Conservation (phyloP, 805 yeast genomes). For the Candida palmyrensis region DNA sequence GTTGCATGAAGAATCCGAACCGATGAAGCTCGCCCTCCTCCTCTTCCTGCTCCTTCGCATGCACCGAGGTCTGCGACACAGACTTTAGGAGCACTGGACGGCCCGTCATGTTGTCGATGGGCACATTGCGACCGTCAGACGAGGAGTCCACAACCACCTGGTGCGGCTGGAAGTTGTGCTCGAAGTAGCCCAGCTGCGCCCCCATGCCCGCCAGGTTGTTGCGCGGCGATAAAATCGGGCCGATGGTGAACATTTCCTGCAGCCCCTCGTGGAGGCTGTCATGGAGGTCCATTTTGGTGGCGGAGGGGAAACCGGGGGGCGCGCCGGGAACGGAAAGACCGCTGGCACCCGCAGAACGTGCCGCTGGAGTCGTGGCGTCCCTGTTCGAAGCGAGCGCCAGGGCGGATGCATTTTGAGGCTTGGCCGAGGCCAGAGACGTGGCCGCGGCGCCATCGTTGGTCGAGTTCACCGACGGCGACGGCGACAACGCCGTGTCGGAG, state of each 20-base stretch:
- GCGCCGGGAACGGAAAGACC: no score
- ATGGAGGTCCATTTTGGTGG: conserved; percentile 4
- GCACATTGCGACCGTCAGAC: conserved; percentile 44
- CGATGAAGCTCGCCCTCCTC: conserved; percentile 92
- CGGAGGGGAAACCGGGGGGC: not conserved
- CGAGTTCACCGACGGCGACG: conserved; percentile 15
- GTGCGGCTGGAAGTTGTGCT: conserved; percentile 50
- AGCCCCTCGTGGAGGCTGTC: conserved; percentile 45
- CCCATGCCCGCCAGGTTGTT: conserved; percentile 20
- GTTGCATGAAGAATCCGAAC: conserved; percentile 78
- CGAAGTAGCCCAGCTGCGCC: conserved; percentile 18
- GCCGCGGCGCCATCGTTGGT: conserved; percentile 1
- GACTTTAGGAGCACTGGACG: conserved; percentile 63
- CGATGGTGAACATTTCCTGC: conserved; percentile 46
- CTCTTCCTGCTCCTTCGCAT: conserved; percentile 74
- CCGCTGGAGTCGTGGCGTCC: not conserved
- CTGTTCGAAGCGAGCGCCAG: not conserved
- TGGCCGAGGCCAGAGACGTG: no score
- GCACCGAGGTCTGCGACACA: conserved; percentile 57
- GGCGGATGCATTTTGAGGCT: not conserved
- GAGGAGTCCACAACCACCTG: conserved; percentile 66
- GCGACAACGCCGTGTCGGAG: conserved; percentile 10
- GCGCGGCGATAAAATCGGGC: conserved; percentile 48
- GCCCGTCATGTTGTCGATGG: conserved; percentile 68
- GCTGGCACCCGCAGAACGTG: no score